Evolutionary conservation across 148 eudicot genomes (phyloP).

Genomic region (Simmondsia chinensis): DNA sequence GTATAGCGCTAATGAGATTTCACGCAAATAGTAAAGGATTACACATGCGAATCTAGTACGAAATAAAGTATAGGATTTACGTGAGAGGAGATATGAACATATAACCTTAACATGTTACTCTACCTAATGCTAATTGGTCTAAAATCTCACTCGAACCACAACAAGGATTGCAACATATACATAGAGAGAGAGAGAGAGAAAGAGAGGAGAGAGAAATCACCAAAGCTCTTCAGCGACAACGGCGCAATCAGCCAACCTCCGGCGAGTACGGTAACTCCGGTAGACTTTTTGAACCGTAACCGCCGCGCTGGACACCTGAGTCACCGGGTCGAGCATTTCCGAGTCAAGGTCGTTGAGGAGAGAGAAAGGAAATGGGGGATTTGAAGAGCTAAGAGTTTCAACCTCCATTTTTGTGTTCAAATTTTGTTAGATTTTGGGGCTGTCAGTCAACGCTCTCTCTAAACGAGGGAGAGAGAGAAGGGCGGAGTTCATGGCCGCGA

Average conservation of each 20-base stretch:
- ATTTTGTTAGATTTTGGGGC: neutral
- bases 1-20: no score
- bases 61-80: no score
- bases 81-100: no score
- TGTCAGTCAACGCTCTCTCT: neutral
- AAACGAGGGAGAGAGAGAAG: neutral
- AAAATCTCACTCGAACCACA: no score
- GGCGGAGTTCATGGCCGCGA: conserved; percentile 8
- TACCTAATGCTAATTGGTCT: no score
- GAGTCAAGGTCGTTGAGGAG: conserved; percentile 1
- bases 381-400: conserved; percentile 12
- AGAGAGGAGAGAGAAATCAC: conserved; percentile 11
- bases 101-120: no score
- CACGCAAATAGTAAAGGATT: no score
- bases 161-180: neutral
- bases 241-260: conserved; percentile 77
- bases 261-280: conserved; percentile 78
- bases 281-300: conserved; percentile 69
- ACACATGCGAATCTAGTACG: no score
- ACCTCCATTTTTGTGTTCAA: conserved; percentile 25
- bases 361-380: conserved; percentile 5
- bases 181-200: neutral
- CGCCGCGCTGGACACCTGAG: conserved; percentile 28
- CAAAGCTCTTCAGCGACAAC: conserved; percentile 85
- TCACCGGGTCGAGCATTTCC: neutral